Evolutionary conservation across 148 eudicot species (phyloP).

Genomic region (Cornus kousa): DNA sequence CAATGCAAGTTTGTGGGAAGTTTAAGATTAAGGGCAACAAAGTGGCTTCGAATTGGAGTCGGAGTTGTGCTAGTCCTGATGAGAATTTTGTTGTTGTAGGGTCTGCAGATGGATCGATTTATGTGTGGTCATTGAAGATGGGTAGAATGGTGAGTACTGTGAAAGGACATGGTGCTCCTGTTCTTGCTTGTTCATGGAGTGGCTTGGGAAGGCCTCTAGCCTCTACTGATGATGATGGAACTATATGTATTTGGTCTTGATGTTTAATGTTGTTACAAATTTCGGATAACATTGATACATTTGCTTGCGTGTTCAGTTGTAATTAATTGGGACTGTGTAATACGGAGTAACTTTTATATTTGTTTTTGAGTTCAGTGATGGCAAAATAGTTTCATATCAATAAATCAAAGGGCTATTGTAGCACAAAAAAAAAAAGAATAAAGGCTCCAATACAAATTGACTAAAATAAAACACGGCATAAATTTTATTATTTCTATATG

Average conservation of each 20-base stretch:
- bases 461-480: too few species aligned
- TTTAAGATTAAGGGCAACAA: background rate
- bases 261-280: too few species aligned
- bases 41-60: background rate
- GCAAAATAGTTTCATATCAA: too few species aligned
- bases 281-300: too few species aligned
- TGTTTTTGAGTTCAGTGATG: too few species aligned
- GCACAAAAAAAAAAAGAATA: too few species aligned
- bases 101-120: background rate
- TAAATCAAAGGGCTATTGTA: too few species aligned
- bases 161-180: background rate
- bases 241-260: conserved; percentile 10
- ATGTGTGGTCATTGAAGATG: background rate
- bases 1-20: conserved; percentile 2
- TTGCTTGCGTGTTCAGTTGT: too few species aligned
- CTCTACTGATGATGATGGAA: conserved; percentile 7
- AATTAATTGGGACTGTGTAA: too few species aligned
- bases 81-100: conserved; percentile 8
- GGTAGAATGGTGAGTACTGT: background rate
- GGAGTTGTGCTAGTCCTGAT: background rate
- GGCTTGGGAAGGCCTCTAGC: background rate
- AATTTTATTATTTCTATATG: too few species aligned
- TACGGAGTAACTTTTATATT: too few species aligned
- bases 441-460: too few species aligned
- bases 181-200: conserved; percentile 9